phyloP scores from a whole-genome alignment of 1,284 basidiomycete genomes.

The Cryptococcus jaspeensis region DNA sequence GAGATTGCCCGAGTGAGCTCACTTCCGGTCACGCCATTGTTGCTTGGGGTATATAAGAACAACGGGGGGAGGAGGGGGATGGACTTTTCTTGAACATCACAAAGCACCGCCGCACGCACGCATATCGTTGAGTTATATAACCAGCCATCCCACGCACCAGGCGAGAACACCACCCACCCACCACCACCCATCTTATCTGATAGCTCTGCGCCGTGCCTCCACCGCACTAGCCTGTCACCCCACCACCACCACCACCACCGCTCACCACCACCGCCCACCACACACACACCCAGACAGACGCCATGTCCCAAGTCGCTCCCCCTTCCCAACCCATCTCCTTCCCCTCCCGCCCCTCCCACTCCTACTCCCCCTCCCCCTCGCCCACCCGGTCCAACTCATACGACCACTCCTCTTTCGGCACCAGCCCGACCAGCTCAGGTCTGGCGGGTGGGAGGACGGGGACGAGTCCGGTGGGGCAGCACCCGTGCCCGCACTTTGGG shows the following conservation, averaged over 20 bases:
- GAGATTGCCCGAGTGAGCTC: too few relatives aligned
- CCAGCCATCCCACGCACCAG: not conserved
- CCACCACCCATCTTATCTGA: not conserved
- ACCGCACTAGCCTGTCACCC: not conserved
- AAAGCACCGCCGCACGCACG: too few relatives aligned
- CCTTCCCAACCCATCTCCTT: constrained; percentile 19
- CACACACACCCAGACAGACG: constrained; percentile 5
- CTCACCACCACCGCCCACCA: not conserved
- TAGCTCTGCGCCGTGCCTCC: not conserved
- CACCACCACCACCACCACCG: too few relatives aligned
- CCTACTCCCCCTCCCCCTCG: constrained; percentile 7
- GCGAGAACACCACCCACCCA: not conserved
- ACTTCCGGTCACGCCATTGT: too few relatives aligned
- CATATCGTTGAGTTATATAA: not conserved
- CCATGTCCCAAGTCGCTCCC: constrained; percentile 16
- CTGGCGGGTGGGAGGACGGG: too few relatives aligned
- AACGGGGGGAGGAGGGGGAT: too few relatives aligned
- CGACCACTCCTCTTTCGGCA: constrained; percentile 1
- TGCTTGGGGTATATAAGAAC: too few relatives aligned
- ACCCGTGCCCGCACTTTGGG: constrained; percentile 41
- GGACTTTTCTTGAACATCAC: too few relatives aligned
- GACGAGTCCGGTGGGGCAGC: constrained; percentile 11
- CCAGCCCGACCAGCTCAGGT: too few relatives aligned
- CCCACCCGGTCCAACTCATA: constrained; percentile 6
- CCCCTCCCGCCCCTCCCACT: constrained; percentile 7